phyloP scores from a whole-genome alignment of 2,329 filamentous ascomycete genomes.

The Elsinoe ampelina region DNA sequence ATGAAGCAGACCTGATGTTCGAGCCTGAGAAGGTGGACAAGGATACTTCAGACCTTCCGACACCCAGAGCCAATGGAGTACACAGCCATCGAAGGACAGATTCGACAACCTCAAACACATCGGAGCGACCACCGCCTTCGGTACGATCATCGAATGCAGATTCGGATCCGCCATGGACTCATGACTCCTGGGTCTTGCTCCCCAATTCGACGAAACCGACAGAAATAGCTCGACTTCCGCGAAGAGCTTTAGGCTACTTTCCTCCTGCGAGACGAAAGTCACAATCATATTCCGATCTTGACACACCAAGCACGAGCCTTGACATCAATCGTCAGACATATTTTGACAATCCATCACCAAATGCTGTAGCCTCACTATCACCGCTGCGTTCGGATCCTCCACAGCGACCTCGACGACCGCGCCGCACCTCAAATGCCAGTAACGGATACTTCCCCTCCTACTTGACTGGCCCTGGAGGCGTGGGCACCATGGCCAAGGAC shows the following conservation, averaged over 20 bases:
- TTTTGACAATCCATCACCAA: constrained; percentile 24
- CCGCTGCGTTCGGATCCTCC: constrained; percentile 28
- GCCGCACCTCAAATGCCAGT: constrained; percentile 30
- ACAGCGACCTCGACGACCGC: constrained; percentile 32
- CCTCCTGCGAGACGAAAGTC: constrained; percentile 86
- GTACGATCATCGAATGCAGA: constrained; percentile 35
- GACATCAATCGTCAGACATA: constrained; percentile 46
- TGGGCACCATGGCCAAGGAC: constrained; percentile 67
- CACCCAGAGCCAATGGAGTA: constrained; percentile 15
- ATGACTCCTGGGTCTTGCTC: constrained; percentile 81
- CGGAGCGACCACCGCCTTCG: constrained; percentile 27
- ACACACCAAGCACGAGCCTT: constrained; percentile 58
- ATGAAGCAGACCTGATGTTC: constrained; percentile 17
- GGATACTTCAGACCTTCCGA: constrained; percentile 14
- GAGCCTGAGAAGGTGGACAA: not conserved
- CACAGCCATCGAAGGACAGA: constrained; percentile 20
- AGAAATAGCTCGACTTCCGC: constrained; percentile 76
- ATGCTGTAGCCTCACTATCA: constrained; percentile 23
- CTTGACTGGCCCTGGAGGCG: constrained; percentile 76
- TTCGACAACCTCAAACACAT: constrained; percentile 29
- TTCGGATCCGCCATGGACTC: constrained; percentile 64
- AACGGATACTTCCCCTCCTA: constrained; percentile 36
- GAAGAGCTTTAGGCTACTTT: constrained; percentile 78
- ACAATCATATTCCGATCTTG: constrained; percentile 50
- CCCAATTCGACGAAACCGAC: constrained; percentile 62